These are phyloP conservation scores for Metschnikowia drakensbergensis DNA, from an alignment of 805 yeast genomes.

Conservation along the genomic window DNA sequence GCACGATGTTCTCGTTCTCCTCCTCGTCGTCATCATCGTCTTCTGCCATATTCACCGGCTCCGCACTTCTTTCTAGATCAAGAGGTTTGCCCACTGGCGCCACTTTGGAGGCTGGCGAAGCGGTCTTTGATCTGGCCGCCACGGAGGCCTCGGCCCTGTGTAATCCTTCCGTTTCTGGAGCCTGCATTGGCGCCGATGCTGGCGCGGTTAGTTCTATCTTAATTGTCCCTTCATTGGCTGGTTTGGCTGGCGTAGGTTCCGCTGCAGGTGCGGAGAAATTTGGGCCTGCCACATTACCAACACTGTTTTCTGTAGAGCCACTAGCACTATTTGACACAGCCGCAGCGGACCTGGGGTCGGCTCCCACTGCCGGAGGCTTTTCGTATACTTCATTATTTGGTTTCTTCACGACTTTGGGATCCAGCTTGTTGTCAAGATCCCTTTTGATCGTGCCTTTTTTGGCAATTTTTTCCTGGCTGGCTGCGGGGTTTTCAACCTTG, in stretches of 20 bases:
- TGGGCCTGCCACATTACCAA: slow-evolving; percentile 2
- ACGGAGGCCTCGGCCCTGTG: background rate
- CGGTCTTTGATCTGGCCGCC: background rate
- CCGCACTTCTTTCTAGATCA: slow-evolving; percentile 2
- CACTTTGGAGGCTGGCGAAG: background rate
- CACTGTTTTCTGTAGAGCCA: background rate
- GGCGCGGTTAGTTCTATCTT: slow-evolving; percentile 1
- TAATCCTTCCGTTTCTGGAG: background rate
- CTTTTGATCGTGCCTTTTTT: slow-evolving; percentile 25
- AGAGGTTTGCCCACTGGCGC: background rate
- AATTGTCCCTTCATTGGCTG: background rate
- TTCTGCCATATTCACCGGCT: slow-evolving; percentile 8
- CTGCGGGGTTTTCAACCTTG: background rate
- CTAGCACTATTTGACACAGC: background rate
- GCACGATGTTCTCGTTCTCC: slow-evolving; percentile 24
- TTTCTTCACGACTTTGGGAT: slow-evolving; percentile 26
- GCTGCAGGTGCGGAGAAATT: slow-evolving; percentile 7
- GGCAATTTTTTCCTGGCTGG: slow-evolving; percentile 3
- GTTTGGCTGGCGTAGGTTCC: slow-evolving; percentile 1
- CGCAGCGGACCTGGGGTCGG: background rate
- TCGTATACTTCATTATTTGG: slow-evolving; percentile 15
- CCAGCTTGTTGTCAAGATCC: slow-evolving; percentile 39
- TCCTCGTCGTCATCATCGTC: slow-evolving; percentile 29
- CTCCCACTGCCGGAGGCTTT: background rate
- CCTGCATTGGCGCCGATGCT: slow-evolving; percentile 6